phyloP scores from a whole-genome alignment of 371 early-diverging fungal species.

The Syncephalastrum contaminatum region DNA sequence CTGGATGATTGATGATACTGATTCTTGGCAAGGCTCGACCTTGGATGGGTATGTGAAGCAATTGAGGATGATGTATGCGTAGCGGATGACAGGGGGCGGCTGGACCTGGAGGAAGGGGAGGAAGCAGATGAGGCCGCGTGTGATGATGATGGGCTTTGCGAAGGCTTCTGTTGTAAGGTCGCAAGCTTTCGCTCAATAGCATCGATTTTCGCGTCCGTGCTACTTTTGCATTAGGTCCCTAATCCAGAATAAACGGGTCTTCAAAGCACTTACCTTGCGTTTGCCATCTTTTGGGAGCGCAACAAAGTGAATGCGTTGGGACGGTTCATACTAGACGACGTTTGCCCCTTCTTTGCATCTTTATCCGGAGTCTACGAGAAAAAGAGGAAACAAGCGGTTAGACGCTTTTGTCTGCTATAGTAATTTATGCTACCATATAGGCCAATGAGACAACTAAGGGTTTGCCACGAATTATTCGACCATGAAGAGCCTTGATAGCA shows the following conservation, averaged over 20 bases:
- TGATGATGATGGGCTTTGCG: slow-evolving; percentile 51
- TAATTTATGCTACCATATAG: slow-evolving; percentile 36
- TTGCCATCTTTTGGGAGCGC: slow-evolving; percentile 43
- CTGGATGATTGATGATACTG: background rate
- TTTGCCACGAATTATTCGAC: slow-evolving; percentile 49
- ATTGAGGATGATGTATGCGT: slow-evolving; percentile 7
- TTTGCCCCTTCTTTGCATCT: slow-evolving; percentile 24
- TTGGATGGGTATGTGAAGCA: background rate
- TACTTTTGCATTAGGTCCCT: slow-evolving; percentile 6
- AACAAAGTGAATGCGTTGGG: slow-evolving; percentile 35
- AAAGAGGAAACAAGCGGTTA: background rate
- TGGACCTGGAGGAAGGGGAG: background rate
- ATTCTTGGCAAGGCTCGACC: background rate
- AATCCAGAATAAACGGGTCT: background rate
- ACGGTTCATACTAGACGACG: slow-evolving; percentile 17
- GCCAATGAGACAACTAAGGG: slow-evolving; percentile 60
- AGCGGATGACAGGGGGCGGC: background rate
- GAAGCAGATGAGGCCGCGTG: slow-evolving; percentile 13
- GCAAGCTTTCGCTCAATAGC: slow-evolving; percentile 66
- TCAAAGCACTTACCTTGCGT: slow-evolving; percentile 33
- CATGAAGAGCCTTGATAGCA: slow-evolving; percentile 55
- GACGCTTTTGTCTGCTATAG: background rate
- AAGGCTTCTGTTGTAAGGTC: slow-evolving; percentile 29
- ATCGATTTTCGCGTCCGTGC: slow-evolving; percentile 61
- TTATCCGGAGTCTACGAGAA: slow-evolving; percentile 20